Base-by-base conservation (phyloP, 2,329 filamentous ascomycete genomes). In the Aspergillus pseudotamarii region DNA sequence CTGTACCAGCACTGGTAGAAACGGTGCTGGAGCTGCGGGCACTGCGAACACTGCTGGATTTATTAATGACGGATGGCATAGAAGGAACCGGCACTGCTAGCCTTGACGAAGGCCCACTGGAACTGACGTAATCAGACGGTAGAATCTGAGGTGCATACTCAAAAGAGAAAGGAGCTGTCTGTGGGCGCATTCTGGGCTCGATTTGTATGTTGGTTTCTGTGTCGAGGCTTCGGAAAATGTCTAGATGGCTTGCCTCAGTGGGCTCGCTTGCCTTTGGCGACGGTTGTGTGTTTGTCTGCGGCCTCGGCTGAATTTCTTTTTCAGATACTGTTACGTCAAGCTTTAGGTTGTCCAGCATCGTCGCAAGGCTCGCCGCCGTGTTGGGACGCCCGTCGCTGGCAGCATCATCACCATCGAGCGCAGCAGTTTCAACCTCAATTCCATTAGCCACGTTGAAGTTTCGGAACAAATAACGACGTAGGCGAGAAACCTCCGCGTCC, bases 391-490 rank as follows among this genome's bases (percentile, higher is more conserved):
- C 74, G 60, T 79, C 75, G 63, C 74, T 79, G 19, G 70, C 65
- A 28, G 71, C 62, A 61, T 80, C 78, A 54, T 77, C 76, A 14
- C 57, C 59, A 28, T 67, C 70, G 26, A 41, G 36, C 2, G 45
- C 66, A 32, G 63, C 53, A 23, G 48, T 55, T 36, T 62, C 62
- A 28, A 69, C 68, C 41, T 67, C 65, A 14, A 76, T 64, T 12
- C 79, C 80, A 58, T 81, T 71, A 8, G 74, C 72, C 11, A 79
- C 54, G 48, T 79, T 79, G 67, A 81, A 82, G 66, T 83, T 84
- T 10, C 81, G 77, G 46, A 76, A 75, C 11, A 84, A 72, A 65
- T 82, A 83, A 30, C 77, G 73, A 51, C 78, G 76, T 54, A 83
- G 68, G 45, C 80, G 74, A 16, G 72, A 70, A 3, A 80, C 73